Evolutionary conservation across 768 basidiomycete species (phyloP), one percentile per base, ranked within the genome.

Genomic region (Kockovaella imperatae): DNA sequence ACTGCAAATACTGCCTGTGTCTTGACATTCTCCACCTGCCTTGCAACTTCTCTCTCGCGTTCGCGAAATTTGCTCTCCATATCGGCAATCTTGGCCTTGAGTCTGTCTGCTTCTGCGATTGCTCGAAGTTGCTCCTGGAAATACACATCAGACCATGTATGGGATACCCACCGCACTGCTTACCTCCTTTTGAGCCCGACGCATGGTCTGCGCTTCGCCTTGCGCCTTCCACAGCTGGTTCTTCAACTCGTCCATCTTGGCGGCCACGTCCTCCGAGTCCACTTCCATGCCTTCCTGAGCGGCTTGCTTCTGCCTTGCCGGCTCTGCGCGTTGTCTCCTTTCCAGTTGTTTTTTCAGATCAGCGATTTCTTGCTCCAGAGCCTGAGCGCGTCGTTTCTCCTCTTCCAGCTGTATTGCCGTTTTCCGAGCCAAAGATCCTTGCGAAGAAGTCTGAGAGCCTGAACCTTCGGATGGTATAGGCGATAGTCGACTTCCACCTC

Each of bases 1-100:
- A 66, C 64, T 14, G 52, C 51, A 34, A 66, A 62, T 10, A 66
- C 60, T 10, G 64, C 64, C 36, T 66, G 60, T 42, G 54, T 55
- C 28, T 57, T 58, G 14, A 62, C 36, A 38, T 46, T 62, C 24
- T 66, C 64, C 18, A 66, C 23, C 31, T 54, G 53, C 35, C 49
- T 42, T 20, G 35, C 46, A 10, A 35, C 39, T 20, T 61, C 60
- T n/a, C 35, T 42, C 17, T 56, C 60, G 24, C 39, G 53, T 14
- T 56, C 53, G 23, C 52, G 53, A 11, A 59, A 26, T 26, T 49
- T 32, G 14, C 11, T 38, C 40, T 66, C 57, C 53, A 59, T 54
- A 20, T 61, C 57, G 3, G 52, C 45, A 2, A 61, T 42, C 21
- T 50, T 29, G 8, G 32, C 15, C 32, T 45, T 47, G 11, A 55